These are phyloP conservation scores for Chrysosporium queenslandicum DNA, from an alignment of 2,329 filamentous ascomycete species.

Conservation along the genomic window DNA sequence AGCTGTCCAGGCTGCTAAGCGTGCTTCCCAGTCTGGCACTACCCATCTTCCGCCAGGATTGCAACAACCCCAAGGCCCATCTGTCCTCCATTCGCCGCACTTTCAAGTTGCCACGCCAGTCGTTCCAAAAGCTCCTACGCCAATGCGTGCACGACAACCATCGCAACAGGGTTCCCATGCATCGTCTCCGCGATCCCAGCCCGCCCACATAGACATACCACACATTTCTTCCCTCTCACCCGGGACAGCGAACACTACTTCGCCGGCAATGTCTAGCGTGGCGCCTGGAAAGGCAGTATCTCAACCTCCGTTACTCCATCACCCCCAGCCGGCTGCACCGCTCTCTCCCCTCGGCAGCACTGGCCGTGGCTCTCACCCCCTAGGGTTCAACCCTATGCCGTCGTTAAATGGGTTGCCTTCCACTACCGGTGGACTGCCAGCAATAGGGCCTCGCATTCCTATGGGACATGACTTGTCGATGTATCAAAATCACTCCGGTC, in stretches of 20 bases:
- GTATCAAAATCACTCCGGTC: conserved; percentile 44
- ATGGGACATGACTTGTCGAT: conserved; percentile 46
- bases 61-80: conserved; percentile 43
- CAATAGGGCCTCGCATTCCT: conserved; percentile 44
- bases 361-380: conserved; percentile 49
- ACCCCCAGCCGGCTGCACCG: conserved; percentile 51
- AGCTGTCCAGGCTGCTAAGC: conserved; percentile 32
- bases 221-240: conserved; percentile 51
- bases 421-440: conserved; percentile 46
- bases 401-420: conserved; percentile 48
- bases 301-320: conserved; percentile 45
- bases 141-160: conserved; percentile 62
- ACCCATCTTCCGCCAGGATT: conserved; percentile 47
- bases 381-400: conserved; percentile 42
- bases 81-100: conserved; percentile 63
- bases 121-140: conserved; percentile 71
- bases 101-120: conserved; percentile 68
- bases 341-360: conserved; percentile 55
- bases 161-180: conserved; percentile 69
- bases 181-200: conserved; percentile 51
- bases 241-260: conserved; percentile 51
- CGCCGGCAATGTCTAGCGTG: conserved; percentile 54
- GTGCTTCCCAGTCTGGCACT: conserved; percentile 50
- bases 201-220: conserved; percentile 46
- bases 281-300: conserved; percentile 50